Base-by-base conservation (phyloP, 2,329 filamentous ascomycete species). In the Claviceps sorghi region DNA sequence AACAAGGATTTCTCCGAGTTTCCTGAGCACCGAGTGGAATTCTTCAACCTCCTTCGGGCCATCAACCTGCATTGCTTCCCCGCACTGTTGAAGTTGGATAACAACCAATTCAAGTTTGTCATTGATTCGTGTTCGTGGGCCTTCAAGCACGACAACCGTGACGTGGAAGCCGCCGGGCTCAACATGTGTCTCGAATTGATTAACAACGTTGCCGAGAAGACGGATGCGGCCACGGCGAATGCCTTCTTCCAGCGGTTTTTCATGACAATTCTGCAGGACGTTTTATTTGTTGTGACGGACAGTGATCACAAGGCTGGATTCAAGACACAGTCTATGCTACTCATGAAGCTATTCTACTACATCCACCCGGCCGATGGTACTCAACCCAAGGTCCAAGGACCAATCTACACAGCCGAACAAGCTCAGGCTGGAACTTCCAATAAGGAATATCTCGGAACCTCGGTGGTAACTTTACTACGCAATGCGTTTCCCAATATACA, bases 1-100 rank as follows among this genome's bases (percentile, higher is more conserved):
- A 98, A 97, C 80, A 98, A 98, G 73, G 93, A 98, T 69, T 98
- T 98, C 70, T 96, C 94, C 47, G 93, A 98, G 66, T 98, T 95
- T 68, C 93, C 93, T 0, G 93, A 98, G 68, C 93, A 98, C 66
- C 86, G 94, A 53, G 93, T 98, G n/a, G 91, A 97, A 68, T 98
- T 98, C 70, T 98, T 98, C 79, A 96, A 95, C 69, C 80, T 98
- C 26, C 78, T 98, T 40, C 81, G 94, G 59, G 88, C 91, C 15
- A 97, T 98, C 72, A 98, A 98, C 69, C 73, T 97, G 48, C 88
- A 95, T 67, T 98, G 93, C 70, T 98, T 98, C 82, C 88, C 88
- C 48, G 82, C 93, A 1, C 78, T 98, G 22, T 77, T 98, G 58
- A 94, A 95, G 69, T 82, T 98, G 36, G 91, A 98, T 65, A 91